Conservation (phyloP, 208 protist species). For the Tritrichomonas musculus region DNA sequence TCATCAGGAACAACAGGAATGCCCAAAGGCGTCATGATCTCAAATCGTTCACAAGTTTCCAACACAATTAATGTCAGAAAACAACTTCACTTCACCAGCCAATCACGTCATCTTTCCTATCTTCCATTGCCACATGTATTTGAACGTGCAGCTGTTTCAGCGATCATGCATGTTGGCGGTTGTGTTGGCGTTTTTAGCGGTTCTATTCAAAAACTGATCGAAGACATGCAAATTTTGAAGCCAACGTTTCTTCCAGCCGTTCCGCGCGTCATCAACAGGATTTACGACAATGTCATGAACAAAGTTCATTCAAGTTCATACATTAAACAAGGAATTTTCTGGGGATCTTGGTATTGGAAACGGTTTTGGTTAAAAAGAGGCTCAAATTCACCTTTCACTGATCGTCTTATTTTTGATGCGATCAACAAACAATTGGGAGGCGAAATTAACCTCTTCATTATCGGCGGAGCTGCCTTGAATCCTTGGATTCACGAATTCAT, state of each 20-base stretch:
- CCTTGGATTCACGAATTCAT: neutral
- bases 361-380: neutral
- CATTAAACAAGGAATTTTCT: neutral
- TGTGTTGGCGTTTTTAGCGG: slow-evolving; percentile 58
- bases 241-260: slow-evolving; percentile 63
- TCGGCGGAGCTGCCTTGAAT: neutral
- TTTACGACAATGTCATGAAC: slow-evolving; percentile 60
- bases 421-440: neutral
- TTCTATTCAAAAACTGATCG: slow-evolving; percentile 54
- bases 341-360: neutral
- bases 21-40: slow-evolving; percentile 33
- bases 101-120: slow-evolving; percentile 56
- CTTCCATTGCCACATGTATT: slow-evolving; percentile 69
- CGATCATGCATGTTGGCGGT: slow-evolving; percentile 24
- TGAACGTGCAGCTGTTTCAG: slow-evolving; percentile 44
- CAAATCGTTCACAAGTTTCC: neutral
- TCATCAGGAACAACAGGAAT: slow-evolving; percentile 32
- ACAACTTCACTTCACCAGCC: neutral
- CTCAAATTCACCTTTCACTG: neutral
- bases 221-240: slow-evolving; percentile 58
- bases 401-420: neutral
- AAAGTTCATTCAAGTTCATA: slow-evolving; percentile 35
- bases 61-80: neutral
- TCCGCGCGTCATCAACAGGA: slow-evolving; percentile 60
- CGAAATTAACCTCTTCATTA: neutral